phyloP scores from a whole-genome alignment of 1,139 yeast genomes.

The Pichia kudriavzevii region DNA sequence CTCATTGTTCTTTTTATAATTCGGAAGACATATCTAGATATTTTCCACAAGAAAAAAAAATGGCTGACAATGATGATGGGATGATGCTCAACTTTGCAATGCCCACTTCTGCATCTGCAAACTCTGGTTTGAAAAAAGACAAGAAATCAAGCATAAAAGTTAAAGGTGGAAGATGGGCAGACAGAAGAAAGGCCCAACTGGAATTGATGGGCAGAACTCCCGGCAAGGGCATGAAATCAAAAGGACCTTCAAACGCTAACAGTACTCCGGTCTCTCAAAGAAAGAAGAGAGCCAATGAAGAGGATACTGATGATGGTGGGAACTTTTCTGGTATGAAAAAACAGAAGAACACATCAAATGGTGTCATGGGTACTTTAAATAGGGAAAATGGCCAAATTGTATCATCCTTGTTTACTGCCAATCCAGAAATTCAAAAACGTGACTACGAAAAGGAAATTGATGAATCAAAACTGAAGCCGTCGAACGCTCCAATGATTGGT shows the following conservation, averaged over 20 bases:
- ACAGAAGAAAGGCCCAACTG: slow-evolving; percentile 55
- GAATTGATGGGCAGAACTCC: slow-evolving; percentile 38
- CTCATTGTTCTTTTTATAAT: too few species aligned
- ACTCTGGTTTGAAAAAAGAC: slow-evolving; percentile 11
- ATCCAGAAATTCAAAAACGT: slow-evolving; percentile 36
- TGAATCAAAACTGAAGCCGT: slow-evolving; percentile 42
- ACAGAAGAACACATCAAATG: too few species aligned
- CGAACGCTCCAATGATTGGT: slow-evolving; percentile 80
- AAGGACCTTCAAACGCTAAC: slow-evolving; percentile 10
- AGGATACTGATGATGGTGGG: slow-evolving; percentile 1
- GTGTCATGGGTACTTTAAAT: slow-evolving; percentile 19
- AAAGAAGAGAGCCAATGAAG: slow-evolving; percentile 1
- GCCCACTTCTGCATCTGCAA: slow-evolving; percentile 17
- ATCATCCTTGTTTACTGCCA: slow-evolving; percentile 81
- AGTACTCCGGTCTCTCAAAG: slow-evolving; percentile 11
- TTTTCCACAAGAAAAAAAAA: not conserved
- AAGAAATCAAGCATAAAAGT: slow-evolving; percentile 32
- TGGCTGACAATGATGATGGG: slow-evolving; percentile 49
- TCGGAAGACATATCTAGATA: too few species aligned
- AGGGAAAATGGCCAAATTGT: slow-evolving; percentile 45
- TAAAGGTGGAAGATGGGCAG: slow-evolving; percentile 75
- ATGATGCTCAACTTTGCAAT: slow-evolving; percentile 56
- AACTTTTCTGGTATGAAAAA: slow-evolving; percentile 3
- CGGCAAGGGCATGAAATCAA: slow-evolving; percentile 9
- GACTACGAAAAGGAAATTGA: slow-evolving; percentile 28